A percentile compares a stretch with the other conserved stretches of the same genome.
Conservation (phyloP, 306 rosid species). For the Comarum palustre region DNA sequence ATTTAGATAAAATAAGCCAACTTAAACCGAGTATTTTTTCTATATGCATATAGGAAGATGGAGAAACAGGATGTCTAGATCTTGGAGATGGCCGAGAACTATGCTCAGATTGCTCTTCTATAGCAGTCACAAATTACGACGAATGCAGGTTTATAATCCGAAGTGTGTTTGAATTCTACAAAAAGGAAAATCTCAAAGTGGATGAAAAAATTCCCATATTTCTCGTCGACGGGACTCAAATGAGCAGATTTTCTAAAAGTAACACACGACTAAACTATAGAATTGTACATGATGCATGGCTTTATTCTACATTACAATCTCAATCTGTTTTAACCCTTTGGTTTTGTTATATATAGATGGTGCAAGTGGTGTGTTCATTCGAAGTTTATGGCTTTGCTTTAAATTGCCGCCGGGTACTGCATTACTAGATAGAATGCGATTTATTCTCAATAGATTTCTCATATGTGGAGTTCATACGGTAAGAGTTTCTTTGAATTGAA, state of each 20-base stretch:
- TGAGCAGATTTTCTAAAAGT: background rate
- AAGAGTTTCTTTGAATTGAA: too few species aligned
- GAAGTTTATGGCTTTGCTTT: background rate
- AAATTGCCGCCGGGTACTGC: background rate
- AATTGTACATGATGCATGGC: background rate
- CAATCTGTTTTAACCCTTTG: background rate
- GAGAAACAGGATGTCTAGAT: background rate
- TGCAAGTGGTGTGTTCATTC: background rate
- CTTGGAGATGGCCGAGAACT: background rate
- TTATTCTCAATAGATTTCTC: background rate
- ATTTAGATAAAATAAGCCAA: background rate
- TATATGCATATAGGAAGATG: background rate
- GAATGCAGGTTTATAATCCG: background rate
- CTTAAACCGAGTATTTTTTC: background rate
- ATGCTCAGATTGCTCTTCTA: background rate
- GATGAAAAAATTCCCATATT: background rate
- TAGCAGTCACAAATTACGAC: background rate
- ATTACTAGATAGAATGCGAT: background rate
- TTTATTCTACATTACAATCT: background rate
- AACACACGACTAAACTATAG: background rate
- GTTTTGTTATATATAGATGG: background rate
- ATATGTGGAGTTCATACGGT: too few species aligned
- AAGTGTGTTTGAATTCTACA: background rate
- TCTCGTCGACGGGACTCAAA: background rate
- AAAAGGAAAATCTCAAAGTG: background rate